Evolutionary conservation across 2,329 filamentous ascomycete species (phyloP), one percentile per base, ranked within the genome.

Genomic region (Venturia pyrina): DNA sequence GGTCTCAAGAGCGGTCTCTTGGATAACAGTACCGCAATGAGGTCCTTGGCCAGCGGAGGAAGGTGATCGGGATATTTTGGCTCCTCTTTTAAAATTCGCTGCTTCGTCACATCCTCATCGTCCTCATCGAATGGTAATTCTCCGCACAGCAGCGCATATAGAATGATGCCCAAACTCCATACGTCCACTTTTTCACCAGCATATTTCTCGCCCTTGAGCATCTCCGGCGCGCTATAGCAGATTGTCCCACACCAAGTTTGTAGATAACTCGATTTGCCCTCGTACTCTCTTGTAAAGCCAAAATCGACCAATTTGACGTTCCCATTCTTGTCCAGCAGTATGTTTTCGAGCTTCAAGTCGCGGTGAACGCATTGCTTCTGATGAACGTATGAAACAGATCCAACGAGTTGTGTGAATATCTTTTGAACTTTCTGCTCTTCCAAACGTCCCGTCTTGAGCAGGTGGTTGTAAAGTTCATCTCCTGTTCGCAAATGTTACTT

Each of bases 281-380:
- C 92, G 76, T 99, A 99, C 78, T 99, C 95, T 70, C 95, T 85
- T 13, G 95, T 99, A 74, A 99, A 99, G 21, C 95, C 95, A 79
- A 99, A 99, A 75, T 99, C 95, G 70, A 96, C 93, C 68, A 99
- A 80, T 78, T 99, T 99, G 70, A 99, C 95, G 73, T 98, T 96
- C 74, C 96, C 93, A 74, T 97, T 84, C 76, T 96, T 98, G 79
- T 99, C 95, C 70, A 99, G 84, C 59, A 99, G 81, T 67, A 99
- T 97, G 73, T 96, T 96, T 75, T 99, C 95, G 72, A 99, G 83
- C 78, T 99, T 99, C 65, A 99, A 81, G 75, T 99, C 95, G 71
- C 95, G 90, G 76, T 99, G 95, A 43, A 99, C 95, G 74, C 95
- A 99, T 6, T 90, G 93, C 72, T 96, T 93, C 75, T 88, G 89